These are phyloP conservation scores for Melanopsichium pennsylvanicum DNA, from an alignment of 1,284 basidiomycete genomes.

Conservation along the genomic window DNA sequence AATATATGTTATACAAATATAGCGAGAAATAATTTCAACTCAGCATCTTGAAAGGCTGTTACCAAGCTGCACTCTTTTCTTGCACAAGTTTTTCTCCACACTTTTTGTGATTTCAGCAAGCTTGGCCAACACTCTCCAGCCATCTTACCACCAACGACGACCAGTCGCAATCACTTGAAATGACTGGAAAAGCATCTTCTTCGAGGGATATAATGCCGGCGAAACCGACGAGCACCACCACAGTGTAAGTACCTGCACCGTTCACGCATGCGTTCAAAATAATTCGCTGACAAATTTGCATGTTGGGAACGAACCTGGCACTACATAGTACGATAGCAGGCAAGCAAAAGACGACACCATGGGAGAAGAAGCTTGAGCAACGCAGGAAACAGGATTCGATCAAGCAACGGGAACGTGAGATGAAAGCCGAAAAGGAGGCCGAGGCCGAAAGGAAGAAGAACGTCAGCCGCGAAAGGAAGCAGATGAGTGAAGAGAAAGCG, in stretches of 20 bases:
- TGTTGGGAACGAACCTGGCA: neutral
- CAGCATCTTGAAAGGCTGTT: too few relatives aligned
- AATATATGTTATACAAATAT: too few relatives aligned
- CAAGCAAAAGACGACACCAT: constrained; percentile 46
- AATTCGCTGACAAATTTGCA: constrained; percentile 2
- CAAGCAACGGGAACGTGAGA: constrained; percentile 50
- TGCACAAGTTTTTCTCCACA: constrained; percentile 17
- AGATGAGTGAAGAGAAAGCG: constrained; percentile 51
- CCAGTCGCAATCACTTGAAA: too few relatives aligned
- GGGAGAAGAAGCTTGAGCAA: constrained; percentile 49
- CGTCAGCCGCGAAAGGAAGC: constrained; percentile 44
- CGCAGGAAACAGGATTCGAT: constrained; percentile 46
- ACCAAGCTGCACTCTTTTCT: constrained; percentile 2
- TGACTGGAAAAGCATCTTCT: constrained; percentile 12
- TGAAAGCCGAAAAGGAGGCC: constrained; percentile 47
- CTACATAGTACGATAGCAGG: constrained; percentile 30
- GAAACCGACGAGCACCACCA: constrained; percentile 34
- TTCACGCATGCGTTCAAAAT: neutral
- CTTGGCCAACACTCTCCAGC: too few relatives aligned
- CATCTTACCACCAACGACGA: too few relatives aligned
- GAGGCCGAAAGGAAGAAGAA: constrained; percentile 41
- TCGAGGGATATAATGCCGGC: constrained; percentile 36
- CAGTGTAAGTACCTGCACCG: constrained; percentile 26
- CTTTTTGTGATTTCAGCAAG: too few relatives aligned
- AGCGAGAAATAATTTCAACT: too few relatives aligned